Evolutionary conservation across 306 rosid species (phyloP), one percentile per base, ranked within the genome.

Genomic region (Carpinus fangiana): DNA sequence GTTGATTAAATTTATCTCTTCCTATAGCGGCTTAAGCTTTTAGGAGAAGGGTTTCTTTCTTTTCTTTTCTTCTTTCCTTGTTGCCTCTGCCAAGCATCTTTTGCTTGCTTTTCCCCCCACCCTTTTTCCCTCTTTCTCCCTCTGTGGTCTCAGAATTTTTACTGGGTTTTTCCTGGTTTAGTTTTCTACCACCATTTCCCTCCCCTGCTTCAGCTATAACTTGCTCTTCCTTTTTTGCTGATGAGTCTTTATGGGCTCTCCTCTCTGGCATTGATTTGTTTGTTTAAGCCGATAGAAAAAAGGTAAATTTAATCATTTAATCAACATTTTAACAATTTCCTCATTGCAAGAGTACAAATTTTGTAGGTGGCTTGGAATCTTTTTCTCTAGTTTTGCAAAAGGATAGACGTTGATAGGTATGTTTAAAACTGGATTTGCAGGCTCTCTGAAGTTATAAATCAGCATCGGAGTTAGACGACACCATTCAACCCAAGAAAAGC

Each of bases 71-170:
- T 74, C 80, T 89, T 89, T 81, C 34, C 93, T 90, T 93, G 89
- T 82, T 77, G 79, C 74, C 87, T 66, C 94, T 88, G 92, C 92
- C 72, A 90, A 90, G 97, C 91, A 90, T 91, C 97, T 90, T 93
- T 83, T 78, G 84, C 79, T 86, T 81, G 68, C 92, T 88, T 88
- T 86, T 82, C 61, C 69, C 76, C 76, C 73, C 46, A 76, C 78
- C 73, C 77, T 70, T 73, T 83, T 34, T 68, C 62, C 36, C 69
- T 70, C 56, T 67, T 2, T 70, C 18, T 28, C 57, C 71, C 84
- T 52, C 69, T 70, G 84, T 80, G 84, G 34, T 77, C 72, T 73
- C 82, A 61, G 46, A 52, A 65, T 68, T 75, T 70, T 80, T 70
- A 73, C 65, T 26, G 38, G 79, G 79, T 81, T 77, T 80, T 51